Evolutionary conservation across 768 basidiomycete species (phyloP).

Genomic region (Lactarius hatsudake): DNA sequence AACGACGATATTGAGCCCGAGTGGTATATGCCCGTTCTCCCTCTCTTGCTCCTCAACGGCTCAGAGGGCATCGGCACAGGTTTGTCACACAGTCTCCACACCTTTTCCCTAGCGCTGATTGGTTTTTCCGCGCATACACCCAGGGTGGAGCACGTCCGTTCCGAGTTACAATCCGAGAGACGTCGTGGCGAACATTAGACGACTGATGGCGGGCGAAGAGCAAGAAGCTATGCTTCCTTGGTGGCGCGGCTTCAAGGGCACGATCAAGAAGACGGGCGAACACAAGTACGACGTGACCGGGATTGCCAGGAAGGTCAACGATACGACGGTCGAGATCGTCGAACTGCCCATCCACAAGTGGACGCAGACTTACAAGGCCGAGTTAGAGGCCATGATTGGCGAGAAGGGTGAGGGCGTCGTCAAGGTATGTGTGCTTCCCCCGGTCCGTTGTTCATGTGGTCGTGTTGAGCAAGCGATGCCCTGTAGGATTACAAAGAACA

Average conservation of each 20-base stretch:
- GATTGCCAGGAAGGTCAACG: conserved; percentile 68
- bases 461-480: background rate
- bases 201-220: conserved; percentile 84
- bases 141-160: conserved; percentile 93
- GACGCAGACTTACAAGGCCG: conserved; percentile 91
- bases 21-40: conserved; percentile 88
- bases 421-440: conserved; percentile 51
- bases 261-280: conserved; percentile 75
- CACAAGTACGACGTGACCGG: conserved; percentile 86
- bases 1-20: conserved; percentile 86
- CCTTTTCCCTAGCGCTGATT: conserved; percentile 1
- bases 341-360: conserved; percentile 94
- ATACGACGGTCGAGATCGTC: conserved; percentile 90
- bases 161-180: conserved; percentile 92
- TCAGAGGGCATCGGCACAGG: conserved; percentile 98
- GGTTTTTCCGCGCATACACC: background rate
- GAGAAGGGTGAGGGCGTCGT: conserved; percentile 79
- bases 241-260: conserved; percentile 95
- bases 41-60: conserved; percentile 88
- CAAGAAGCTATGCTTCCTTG: conserved; percentile 87
- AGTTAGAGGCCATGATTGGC: conserved; percentile 84
- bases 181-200: conserved; percentile 82
- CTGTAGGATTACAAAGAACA: conserved; percentile 94
- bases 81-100: conserved; percentile 30
- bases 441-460: background rate